Evolutionary conservation across 768 basidiomycete species (phyloP), one percentile per base, ranked within the genome.

Genomic region (Pisolithus orientalis): DNA sequence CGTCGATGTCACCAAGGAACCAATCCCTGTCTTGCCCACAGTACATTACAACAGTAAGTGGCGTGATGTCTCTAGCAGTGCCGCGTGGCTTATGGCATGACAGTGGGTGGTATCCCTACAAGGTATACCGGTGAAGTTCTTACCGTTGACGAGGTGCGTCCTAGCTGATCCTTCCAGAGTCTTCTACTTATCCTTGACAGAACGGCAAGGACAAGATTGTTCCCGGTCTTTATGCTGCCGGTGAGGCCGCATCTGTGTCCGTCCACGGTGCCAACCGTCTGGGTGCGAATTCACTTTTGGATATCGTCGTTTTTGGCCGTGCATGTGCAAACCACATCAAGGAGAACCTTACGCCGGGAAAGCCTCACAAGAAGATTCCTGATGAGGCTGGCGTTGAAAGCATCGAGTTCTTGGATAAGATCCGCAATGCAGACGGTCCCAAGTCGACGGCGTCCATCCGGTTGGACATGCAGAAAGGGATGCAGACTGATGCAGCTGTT

Each of bases 261-360:
- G 96, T 99, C 17, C 96, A 99, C 63, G 96, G 96, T 57, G 96
- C 96, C 58, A 99, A 99, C 77, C 94, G 96, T 71, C 87, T 99
- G 50, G 96, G 96, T 62, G 96, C 96, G 66, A 99, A 99, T 80
- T 99, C 96, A 21, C 84, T 99, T 27, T 77, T 99, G 59, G 96
- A 98, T 69, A 96, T 98, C 60, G 96, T 98, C 69, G 96, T 98
- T 59, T 99, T 98, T 63, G 96, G 96, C 61, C 94, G 96, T 70
- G 95, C 96, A n/a, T 94, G 90, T 62, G 95, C 96, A 27, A 90
- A 96, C 71, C 96, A 98, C 73, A 98, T 98, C 68, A 85, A 83
- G 59, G 92, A 95, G 51, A 98, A 79, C 39, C 78, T 91, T 53
- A 84, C 85, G 16, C 92, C 94, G 39, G 92, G 93, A 52, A 90